Percentiles rank a stretch among this genome's conserved stretches.
Evolutionary conservation across 208 protist genomes (phyloP).

Genomic region (Trypanosomatidae sp.): DNA sequence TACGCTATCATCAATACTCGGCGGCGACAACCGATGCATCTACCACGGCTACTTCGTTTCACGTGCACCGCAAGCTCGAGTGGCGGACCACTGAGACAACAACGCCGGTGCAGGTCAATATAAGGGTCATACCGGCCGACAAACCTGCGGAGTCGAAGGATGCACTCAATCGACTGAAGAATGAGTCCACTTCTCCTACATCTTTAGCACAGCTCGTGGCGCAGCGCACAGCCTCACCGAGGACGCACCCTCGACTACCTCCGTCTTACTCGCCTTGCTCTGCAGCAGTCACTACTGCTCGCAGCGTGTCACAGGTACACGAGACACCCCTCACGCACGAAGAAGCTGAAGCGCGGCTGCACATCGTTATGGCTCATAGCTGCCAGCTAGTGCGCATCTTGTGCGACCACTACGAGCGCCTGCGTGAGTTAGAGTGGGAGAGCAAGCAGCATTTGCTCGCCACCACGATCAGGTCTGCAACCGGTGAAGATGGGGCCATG

Average conservation of each 20-base stretch:
- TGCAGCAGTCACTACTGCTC: background rate
- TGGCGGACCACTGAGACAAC: background rate
- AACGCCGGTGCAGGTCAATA: too few relatives aligned
- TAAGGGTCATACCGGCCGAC: too few relatives aligned
- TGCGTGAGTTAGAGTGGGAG: background rate
- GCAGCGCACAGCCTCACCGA: background rate
- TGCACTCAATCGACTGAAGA: background rate
- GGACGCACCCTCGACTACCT: background rate
- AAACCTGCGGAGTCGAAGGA: background rate
- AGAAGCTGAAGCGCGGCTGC: conserved; percentile 5
- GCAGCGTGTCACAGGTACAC: background rate
- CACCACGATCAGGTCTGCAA: background rate
- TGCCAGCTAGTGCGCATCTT: background rate
- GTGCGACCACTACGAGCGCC: background rate
- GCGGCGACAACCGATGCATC: background rate
- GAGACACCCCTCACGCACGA: background rate
- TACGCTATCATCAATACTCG: background rate
- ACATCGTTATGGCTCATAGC: background rate
- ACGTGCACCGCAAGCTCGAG: background rate
- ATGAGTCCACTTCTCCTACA: background rate
- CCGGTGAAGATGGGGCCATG: background rate
- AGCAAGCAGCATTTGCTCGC: background rate
- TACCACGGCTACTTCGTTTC: background rate
- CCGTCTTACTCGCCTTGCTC: background rate
- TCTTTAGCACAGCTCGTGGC: background rate